These are phyloP conservation scores for Carex pumila DNA, from an alignment of 176 grass and related monocot genomes.

Conservation along the genomic window DNA sequence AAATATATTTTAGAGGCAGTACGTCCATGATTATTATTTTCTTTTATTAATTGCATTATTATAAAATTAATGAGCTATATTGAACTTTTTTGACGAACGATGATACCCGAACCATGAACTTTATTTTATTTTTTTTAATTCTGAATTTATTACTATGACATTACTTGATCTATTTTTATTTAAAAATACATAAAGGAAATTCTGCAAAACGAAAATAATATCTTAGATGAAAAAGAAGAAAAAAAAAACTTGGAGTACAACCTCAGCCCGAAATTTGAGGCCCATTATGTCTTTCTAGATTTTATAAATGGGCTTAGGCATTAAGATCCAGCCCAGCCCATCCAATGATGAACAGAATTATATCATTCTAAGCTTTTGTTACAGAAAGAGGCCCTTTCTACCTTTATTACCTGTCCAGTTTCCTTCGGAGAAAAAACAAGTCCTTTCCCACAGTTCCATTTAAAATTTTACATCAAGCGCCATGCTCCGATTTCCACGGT, in stretches of 20 bases:
- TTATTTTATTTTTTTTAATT: not conserved
- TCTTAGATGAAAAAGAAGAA: not conserved
- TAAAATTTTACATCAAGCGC: not conserved
- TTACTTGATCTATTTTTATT: not conserved
- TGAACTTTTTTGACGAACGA: not conserved
- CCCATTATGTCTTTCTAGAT: not conserved
- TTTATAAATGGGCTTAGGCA: not conserved
- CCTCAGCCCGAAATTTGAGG: not conserved
- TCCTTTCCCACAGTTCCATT: not conserved
- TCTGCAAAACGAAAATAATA: not conserved
- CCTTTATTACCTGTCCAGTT: not conserved
- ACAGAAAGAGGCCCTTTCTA: not conserved
- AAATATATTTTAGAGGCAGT: not conserved
- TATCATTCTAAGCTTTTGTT: not conserved
- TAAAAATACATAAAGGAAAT: not conserved
- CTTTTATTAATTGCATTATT: not conserved
- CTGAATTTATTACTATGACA: not conserved
- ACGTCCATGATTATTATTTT: not conserved
- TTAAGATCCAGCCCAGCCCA: not conserved
- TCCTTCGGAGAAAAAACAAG: not conserved
- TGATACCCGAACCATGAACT: not conserved
- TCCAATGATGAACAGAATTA: not conserved
- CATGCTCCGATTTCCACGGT: not conserved
- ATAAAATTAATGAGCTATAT: not conserved
- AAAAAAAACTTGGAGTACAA: not conserved